These are phyloP conservation scores for Starmerella stigmatis DNA, from an alignment of 805 yeast genomes.

Conservation along the genomic window DNA sequence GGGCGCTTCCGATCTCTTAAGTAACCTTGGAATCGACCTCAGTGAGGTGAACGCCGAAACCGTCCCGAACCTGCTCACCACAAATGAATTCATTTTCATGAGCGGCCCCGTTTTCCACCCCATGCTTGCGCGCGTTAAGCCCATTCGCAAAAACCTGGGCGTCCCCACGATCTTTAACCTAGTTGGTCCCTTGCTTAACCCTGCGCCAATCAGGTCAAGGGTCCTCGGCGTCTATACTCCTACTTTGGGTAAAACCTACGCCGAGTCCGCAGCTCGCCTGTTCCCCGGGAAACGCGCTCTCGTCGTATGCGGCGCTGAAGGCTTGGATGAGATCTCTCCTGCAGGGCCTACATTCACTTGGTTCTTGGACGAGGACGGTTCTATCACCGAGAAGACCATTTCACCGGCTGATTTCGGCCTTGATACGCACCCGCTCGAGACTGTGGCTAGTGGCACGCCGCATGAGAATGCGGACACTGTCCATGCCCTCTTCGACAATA, in stretches of 20 bases:
- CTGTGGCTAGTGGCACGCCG: slow-evolving; percentile 80
- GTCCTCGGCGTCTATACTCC: slow-evolving; percentile 84
- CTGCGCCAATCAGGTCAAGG: slow-evolving; percentile 69
- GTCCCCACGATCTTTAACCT: slow-evolving; percentile 91
- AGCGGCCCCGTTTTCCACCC: slow-evolving; percentile 93
- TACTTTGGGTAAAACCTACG: slow-evolving; percentile 69
- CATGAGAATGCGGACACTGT: slow-evolving; percentile 64
- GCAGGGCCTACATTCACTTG: slow-evolving; percentile 73
- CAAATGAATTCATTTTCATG: slow-evolving; percentile 50
- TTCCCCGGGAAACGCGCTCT: slow-evolving; percentile 43
- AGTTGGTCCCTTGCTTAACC: slow-evolving; percentile 88
- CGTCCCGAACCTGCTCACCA: slow-evolving; percentile 46
- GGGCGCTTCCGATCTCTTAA: slow-evolving; percentile 86
- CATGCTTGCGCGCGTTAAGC: slow-evolving; percentile 76
- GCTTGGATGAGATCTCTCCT: slow-evolving; percentile 90
- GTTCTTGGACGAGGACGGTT: slow-evolving; percentile 43
- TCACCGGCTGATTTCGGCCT: slow-evolving; percentile 73
- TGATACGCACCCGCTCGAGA: slow-evolving; percentile 53
- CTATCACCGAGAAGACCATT: slow-evolving; percentile 27
- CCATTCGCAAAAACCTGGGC: slow-evolving; percentile 66
- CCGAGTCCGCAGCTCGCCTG: slow-evolving; percentile 62
- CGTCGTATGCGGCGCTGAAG: slow-evolving; percentile 88
- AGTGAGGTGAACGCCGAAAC: slow-evolving; percentile 52
- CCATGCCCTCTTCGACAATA: slow-evolving; percentile 39
- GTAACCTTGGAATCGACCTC: slow-evolving; percentile 72